Percentiles rank a stretch among this genome's conserved stretches.
phyloP scores from a whole-genome alignment of 1,284 basidiomycete genomes.

The Leccinum laetum region DNA sequence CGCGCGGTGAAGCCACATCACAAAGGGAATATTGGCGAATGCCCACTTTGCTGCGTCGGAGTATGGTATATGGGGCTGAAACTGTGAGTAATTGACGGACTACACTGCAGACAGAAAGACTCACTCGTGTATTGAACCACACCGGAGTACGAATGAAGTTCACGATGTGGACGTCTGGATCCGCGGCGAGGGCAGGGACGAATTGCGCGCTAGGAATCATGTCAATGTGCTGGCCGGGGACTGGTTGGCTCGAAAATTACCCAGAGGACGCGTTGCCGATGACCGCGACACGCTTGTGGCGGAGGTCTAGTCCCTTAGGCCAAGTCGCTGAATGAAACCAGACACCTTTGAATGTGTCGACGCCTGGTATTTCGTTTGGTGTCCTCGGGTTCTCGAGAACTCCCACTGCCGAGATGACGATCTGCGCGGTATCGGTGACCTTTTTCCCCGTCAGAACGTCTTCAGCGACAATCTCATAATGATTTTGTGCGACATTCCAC shows the following conservation, averaged over 20 bases:
- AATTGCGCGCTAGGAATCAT: constrained; percentile 33
- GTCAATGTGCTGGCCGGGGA: constrained; percentile 6
- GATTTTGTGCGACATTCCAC: constrained; percentile 21
- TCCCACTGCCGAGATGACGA: constrained; percentile 23
- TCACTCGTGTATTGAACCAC: constrained; percentile 35
- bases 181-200: constrained; percentile 33
- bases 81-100: not conserved
- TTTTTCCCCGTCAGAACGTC: constrained; percentile 19
- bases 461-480: constrained; percentile 16
- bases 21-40: constrained; percentile 39
- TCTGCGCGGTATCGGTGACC: constrained; percentile 13
- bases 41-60: constrained; percentile 29
- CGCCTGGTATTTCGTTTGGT: constrained; percentile 38
- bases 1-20: constrained; percentile 33
- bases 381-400: constrained; percentile 19
- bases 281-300: constrained; percentile 44
- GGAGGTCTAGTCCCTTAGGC: constrained; percentile 40
- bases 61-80: constrained; percentile 29
- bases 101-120: not conserved
- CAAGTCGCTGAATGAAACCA: constrained; percentile 50
- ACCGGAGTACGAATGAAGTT: constrained; percentile 37
- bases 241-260: constrained; percentile 10
- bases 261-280: constrained; percentile 54
- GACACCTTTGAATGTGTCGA: constrained; percentile 41
- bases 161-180: constrained; percentile 32